Evolutionary conservation across 2,329 filamentous ascomycete species (phyloP).

Genomic region (Purpureocillium lavendulum): DNA sequence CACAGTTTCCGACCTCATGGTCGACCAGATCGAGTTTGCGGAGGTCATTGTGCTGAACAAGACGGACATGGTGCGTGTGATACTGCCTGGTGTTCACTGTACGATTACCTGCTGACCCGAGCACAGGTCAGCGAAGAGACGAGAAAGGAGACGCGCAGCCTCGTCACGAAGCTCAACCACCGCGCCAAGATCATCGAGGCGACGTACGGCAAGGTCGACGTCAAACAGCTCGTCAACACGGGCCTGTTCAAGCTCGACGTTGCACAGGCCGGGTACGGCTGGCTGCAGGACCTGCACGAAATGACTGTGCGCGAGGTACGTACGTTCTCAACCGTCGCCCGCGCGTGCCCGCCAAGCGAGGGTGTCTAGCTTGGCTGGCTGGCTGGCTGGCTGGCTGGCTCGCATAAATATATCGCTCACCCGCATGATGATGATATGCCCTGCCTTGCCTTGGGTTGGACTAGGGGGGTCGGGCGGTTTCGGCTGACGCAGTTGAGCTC

Average conservation of each 20-base stretch:
- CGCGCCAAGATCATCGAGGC: slow-evolving; percentile 56
- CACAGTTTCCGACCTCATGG: slow-evolving; percentile 67
- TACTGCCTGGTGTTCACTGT: background rate
- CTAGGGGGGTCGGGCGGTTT: no score
- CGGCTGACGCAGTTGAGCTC: background rate
- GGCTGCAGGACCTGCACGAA: slow-evolving; percentile 61
- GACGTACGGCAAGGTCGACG: slow-evolving; percentile 49
- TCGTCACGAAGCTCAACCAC: slow-evolving; percentile 57
- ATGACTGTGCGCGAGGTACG: slow-evolving; percentile 53
- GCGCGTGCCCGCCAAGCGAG: no score
- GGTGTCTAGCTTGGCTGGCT: no score
- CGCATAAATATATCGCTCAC: no score
- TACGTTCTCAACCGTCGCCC: no score
- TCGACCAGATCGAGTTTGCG: slow-evolving; percentile 71
- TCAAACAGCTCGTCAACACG: slow-evolving; percentile 57
- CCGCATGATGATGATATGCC: no score
- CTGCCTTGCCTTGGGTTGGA: no score
- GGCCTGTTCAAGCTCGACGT: slow-evolving; percentile 55
- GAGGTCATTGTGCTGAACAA: slow-evolving; percentile 69
- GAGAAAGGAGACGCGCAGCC: slow-evolving; percentile 35
- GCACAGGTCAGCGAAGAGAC: slow-evolving; percentile 28
- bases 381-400: no score
- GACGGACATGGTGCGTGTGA: slow-evolving; percentile 46
- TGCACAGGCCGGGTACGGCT: slow-evolving; percentile 57
- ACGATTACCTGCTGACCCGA: no score